Percentiles rank a stretch among this genome's conserved stretches.
These are phyloP conservation scores for Malassezia sp. DNA, from an alignment of 1,284 basidiomycete genomes.

Conservation along the genomic window DNA sequence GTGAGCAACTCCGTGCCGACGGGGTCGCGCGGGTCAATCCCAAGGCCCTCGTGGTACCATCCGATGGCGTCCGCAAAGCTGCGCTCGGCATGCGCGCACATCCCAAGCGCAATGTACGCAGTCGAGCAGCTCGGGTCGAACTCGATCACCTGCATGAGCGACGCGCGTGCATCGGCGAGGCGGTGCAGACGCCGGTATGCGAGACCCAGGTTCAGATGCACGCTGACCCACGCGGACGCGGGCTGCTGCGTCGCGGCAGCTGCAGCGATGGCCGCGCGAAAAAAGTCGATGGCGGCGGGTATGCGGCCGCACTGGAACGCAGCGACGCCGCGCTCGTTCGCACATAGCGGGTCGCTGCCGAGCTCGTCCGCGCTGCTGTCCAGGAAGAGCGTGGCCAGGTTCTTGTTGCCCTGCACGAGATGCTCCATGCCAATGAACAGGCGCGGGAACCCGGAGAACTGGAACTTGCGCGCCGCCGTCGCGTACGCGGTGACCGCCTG, in stretches of 20 bases:
- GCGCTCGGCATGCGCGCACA: slow-evolving; percentile 29
- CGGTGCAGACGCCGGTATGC: slow-evolving; percentile 16
- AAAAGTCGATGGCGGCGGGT: slow-evolving; percentile 54
- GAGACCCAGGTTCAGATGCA: slow-evolving; percentile 55
- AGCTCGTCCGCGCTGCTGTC: slow-evolving; percentile 68
- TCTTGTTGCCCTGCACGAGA: slow-evolving; percentile 71
- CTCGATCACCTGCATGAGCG: slow-evolving; percentile 27
- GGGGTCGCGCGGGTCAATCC: slow-evolving; percentile 15
- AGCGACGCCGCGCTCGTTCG: slow-evolving; percentile 88
- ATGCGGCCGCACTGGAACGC: slow-evolving; percentile 71
- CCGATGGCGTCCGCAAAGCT: slow-evolving; percentile 30
- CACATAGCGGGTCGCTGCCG: slow-evolving; percentile 70
- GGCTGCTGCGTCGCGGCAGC: slow-evolving; percentile 63
- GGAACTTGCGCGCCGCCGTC: slow-evolving; percentile 84
- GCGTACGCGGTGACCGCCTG: slow-evolving; percentile 96
- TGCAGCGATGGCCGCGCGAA: slow-evolving; percentile 52
- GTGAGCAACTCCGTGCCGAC: slow-evolving; percentile 12
- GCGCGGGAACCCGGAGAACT: slow-evolving; percentile 80
- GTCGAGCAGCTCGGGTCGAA: slow-evolving; percentile 29
- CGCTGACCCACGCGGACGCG: slow-evolving; percentile 68
- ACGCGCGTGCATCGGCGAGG: slow-evolving; percentile 19
- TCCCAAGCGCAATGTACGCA: slow-evolving; percentile 32
- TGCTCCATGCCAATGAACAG: slow-evolving; percentile 98
- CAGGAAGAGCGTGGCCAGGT: slow-evolving; percentile 75
- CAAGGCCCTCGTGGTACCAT: slow-evolving; percentile 29